phyloP scores from a whole-genome alignment of 257 asterid species.

The Vinca minor region DNA sequence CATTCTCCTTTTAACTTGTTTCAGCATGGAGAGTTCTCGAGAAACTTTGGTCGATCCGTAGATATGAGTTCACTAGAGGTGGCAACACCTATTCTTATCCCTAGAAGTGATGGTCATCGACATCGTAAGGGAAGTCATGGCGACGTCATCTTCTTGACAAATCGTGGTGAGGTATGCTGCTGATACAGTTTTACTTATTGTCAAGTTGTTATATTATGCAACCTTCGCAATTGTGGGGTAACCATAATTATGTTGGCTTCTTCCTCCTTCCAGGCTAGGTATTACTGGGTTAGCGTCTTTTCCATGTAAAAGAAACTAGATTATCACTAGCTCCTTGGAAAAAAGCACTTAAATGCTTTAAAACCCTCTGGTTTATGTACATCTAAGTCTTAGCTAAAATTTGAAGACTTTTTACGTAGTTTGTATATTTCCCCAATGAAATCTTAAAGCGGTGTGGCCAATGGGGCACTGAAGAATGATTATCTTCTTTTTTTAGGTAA shows the following conservation, averaged over 20 bases:
- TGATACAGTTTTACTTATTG: neutral
- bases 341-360: neutral
- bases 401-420: too few relatives aligned
- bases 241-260: neutral
- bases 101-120: slow-evolving; percentile 73
- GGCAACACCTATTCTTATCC: slow-evolving; percentile 86
- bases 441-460: too few relatives aligned
- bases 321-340: neutral
- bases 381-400: neutral
- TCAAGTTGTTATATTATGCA: neutral
- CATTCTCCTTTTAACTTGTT: slow-evolving; percentile 78
- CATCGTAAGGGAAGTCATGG: slow-evolving; percentile 92
- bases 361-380: neutral
- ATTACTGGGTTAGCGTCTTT: neutral
- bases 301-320: neutral
- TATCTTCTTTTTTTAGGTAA: slow-evolving; percentile 50
- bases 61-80: slow-evolving; percentile 74
- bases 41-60: slow-evolving; percentile 50
- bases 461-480: neutral
- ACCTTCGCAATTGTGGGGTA: neutral
- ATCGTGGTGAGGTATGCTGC: slow-evolving; percentile 83
- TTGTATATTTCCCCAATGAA: too few relatives aligned
- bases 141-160: slow-evolving; percentile 85
- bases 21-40: slow-evolving; percentile 74
- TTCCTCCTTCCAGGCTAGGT: too few relatives aligned